Conservation (phyloP, 2,329 filamentous ascomycete genomes). For the Balansia obtecta region DNA sequence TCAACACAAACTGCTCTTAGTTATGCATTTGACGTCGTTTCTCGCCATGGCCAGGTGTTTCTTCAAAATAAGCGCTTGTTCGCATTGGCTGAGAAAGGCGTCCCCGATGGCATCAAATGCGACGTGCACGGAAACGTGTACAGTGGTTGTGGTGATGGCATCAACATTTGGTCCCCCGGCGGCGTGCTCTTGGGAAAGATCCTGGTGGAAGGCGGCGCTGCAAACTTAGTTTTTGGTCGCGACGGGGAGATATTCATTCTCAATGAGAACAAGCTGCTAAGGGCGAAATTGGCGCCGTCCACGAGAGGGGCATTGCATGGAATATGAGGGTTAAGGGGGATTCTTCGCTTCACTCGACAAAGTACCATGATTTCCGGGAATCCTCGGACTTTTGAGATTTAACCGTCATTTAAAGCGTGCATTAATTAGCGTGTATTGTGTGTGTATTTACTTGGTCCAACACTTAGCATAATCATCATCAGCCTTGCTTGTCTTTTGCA, state of each 20-base stretch:
- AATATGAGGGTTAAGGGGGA: background rate
- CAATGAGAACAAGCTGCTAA: slow-evolving; percentile 33
- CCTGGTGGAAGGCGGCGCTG: slow-evolving; percentile 26
- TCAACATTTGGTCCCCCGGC: slow-evolving; percentile 33
- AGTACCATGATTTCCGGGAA: too few species aligned
- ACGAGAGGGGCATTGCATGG: slow-evolving; percentile 13
- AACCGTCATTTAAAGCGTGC: too few species aligned
- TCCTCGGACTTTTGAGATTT: too few species aligned
- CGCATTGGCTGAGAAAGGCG: slow-evolving; percentile 32
- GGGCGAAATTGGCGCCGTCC: slow-evolving; percentile 12
- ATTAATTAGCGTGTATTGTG: too few species aligned
- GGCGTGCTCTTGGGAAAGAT: slow-evolving; percentile 34
- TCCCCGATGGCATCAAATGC: slow-evolving; percentile 36
- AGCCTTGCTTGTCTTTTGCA: background rate
- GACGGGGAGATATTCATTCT: slow-evolving; percentile 31
- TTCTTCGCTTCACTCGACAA: background rate
- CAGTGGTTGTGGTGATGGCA: slow-evolving; percentile 34
- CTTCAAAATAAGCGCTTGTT: slow-evolving; percentile 37
- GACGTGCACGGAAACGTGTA: slow-evolving; percentile 36
- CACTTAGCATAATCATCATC: background rate
- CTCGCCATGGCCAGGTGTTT: slow-evolving; percentile 21
- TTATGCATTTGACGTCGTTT: slow-evolving; percentile 23
- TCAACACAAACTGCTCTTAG: slow-evolving; percentile 7
- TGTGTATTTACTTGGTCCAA: background rate
- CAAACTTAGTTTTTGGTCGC: slow-evolving; percentile 35